phyloP scores from a whole-genome alignment of 2,329 filamentous ascomycete genomes.

The Rutstroemia sp. region DNA sequence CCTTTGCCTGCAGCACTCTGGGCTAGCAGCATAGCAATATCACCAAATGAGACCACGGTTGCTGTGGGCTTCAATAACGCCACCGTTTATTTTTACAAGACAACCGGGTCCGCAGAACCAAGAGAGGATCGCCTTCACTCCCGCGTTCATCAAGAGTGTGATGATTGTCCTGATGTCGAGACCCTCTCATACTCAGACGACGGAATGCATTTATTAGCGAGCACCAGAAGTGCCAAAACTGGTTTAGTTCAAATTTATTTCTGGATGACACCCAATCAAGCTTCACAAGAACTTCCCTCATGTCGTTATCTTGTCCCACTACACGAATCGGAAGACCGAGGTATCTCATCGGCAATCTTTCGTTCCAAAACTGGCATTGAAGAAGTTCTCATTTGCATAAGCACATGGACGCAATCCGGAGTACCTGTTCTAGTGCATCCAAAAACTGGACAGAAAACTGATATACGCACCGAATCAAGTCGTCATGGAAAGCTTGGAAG shows the following conservation, averaged over 20 bases:
- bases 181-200: constrained; percentile 35
- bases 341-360: constrained; percentile 33
- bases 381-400: constrained; percentile 33
- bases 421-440: constrained; percentile 35
- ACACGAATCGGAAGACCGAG: constrained; percentile 37
- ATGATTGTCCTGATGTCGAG: constrained; percentile 32
- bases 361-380: constrained; percentile 29
- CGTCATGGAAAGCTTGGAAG: constrained; percentile 32
- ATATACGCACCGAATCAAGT: constrained; percentile 30
- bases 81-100: constrained; percentile 35
- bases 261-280: constrained; percentile 34
- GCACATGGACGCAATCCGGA: constrained; percentile 37
- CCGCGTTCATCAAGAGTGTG: constrained; percentile 30
- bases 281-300: constrained; percentile 30
- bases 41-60: constrained; percentile 34
- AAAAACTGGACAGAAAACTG: constrained; percentile 31
- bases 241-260: constrained; percentile 33
- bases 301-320: constrained; percentile 34
- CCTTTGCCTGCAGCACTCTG: constrained; percentile 33
- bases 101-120: constrained; percentile 28
- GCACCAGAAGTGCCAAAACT: constrained; percentile 31
- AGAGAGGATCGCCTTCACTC: constrained; percentile 33
- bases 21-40: constrained; percentile 35
- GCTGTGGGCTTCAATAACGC: constrained; percentile 35
- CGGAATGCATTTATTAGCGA: constrained; percentile 34